These are phyloP conservation scores for Fraxinus quadrangulata DNA, from an alignment of 257 asterid species.

Conservation along the genomic window DNA sequence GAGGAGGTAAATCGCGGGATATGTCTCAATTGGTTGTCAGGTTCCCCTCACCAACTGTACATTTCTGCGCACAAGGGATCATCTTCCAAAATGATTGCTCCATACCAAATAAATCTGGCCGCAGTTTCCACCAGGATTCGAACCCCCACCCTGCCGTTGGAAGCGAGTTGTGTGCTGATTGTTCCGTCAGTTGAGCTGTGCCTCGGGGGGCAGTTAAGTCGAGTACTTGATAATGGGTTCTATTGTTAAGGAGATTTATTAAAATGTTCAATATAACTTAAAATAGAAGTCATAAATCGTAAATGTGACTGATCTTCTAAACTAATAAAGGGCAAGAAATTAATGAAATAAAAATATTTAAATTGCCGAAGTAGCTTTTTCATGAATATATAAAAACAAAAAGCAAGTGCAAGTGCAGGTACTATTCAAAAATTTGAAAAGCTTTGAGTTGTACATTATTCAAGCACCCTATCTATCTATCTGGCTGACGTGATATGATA, in stretches of 20 bases:
- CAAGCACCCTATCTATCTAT: neutral
- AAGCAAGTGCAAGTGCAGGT: neutral
- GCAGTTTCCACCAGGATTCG: too few relatives aligned
- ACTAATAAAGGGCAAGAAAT: neutral
- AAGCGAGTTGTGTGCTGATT: too few relatives aligned
- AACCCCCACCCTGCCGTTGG: too few relatives aligned
- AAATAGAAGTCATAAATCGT: neutral
- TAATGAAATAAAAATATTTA: neutral
- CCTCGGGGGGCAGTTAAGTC: too few relatives aligned
- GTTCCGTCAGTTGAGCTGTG: too few relatives aligned
- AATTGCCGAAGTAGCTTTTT: neutral
- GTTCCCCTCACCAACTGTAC: too few relatives aligned
- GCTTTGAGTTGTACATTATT: conserved; percentile 8
- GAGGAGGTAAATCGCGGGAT: too few relatives aligned
- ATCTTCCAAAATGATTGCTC: too few relatives aligned
- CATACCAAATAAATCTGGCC: too few relatives aligned
- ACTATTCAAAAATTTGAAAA: neutral
- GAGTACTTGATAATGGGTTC: too few relatives aligned
- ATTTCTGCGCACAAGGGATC: too few relatives aligned
- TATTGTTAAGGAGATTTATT: neutral
- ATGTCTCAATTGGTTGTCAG: too few relatives aligned
- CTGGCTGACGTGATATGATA: conserved; percentile 4
- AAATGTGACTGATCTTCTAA: neutral
- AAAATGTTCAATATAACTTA: neutral
- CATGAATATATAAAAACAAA: neutral